Evolutionary conservation across 768 basidiomycete genomes (phyloP).

Genomic region (Termitomyces sp.): DNA sequence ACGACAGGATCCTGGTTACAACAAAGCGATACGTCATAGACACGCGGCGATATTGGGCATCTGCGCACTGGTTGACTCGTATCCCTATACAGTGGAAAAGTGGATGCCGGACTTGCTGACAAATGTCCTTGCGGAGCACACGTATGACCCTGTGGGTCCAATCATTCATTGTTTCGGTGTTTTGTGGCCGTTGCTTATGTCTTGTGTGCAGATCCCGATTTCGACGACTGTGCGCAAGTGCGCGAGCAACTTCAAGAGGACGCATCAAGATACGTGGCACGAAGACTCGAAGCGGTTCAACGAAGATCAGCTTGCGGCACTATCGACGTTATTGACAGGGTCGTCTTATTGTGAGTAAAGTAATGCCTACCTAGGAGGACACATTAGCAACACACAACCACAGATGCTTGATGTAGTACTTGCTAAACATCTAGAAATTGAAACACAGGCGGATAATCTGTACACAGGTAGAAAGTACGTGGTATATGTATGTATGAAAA

Average conservation of each 20-base stretch:
- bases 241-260: constrained; percentile 75
- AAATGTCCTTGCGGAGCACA: constrained; percentile 73
- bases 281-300: constrained; percentile 84
- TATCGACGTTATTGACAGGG: constrained; percentile 82
- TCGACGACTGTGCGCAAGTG: constrained; percentile 80
- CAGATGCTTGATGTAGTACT: constrained; percentile 12
- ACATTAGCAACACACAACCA: constrained; percentile 5
- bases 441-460: constrained; percentile 4
- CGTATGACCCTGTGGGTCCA: constrained; percentile 70
- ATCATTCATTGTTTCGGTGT: not conserved
- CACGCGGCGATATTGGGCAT: constrained; percentile 95
- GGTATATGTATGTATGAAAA: constrained; percentile 11
- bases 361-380: not conserved
- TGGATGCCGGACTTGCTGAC: constrained; percentile 89
- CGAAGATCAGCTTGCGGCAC: constrained; percentile 75
- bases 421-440: constrained; percentile 3
- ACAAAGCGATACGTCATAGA: constrained; percentile 64
- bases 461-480: constrained; percentile 13
- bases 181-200: constrained; percentile 5
- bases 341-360: constrained; percentile 69
- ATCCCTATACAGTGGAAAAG: constrained; percentile 91
- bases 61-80: constrained; percentile 89
- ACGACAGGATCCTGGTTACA: constrained; percentile 63
- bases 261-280: constrained; percentile 87
- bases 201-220: constrained; percentile 58